Conservation (phyloP, 1,139 yeast genomes). For the Taphrina wiesneri region DNA sequence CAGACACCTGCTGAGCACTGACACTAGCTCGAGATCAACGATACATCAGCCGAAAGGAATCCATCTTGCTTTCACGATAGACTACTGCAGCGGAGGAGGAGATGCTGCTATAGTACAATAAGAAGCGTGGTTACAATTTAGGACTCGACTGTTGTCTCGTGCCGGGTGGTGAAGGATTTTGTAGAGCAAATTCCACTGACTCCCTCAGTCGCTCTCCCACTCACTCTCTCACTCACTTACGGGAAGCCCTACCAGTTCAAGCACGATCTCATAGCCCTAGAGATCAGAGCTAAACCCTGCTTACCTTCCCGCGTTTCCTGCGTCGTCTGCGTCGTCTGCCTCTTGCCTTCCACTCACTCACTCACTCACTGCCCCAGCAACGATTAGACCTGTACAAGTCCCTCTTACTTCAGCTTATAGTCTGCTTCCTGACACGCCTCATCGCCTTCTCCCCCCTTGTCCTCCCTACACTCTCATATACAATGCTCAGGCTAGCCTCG, state of each 20-base stretch:
- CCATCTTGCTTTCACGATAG: constrained; percentile 27
- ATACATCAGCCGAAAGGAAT: constrained; percentile 7
- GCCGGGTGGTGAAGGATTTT: neutral
- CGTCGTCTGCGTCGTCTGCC: neutral
- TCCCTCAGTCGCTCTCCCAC: too few relatives aligned
- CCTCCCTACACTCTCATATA: neutral
- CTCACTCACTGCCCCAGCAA: too few relatives aligned
- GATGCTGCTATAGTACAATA: constrained; percentile 24
- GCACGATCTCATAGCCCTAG: neutral
- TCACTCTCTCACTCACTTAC: too few relatives aligned
- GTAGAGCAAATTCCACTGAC: neutral
- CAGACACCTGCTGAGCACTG: constrained; percentile 27
- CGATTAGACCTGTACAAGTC: too few relatives aligned
- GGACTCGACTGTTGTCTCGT: neutral
- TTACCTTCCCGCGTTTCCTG: neutral
- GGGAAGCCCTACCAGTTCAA: too few relatives aligned
- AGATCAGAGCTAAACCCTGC: constrained; percentile 3
- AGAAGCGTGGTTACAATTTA: constrained; percentile 30
- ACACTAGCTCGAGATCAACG: constrained; percentile 23
- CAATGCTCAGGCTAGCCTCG: constrained; percentile 25
- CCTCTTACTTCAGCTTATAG: neutral
- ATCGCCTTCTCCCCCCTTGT: neutral
- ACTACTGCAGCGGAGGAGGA: constrained; percentile 6
- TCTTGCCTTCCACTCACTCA: too few relatives aligned
- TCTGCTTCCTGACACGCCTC: neutral